phyloP scores from a whole-genome alignment of 2,329 filamentous ascomycete species.

The Coniella lustricola region DNA sequence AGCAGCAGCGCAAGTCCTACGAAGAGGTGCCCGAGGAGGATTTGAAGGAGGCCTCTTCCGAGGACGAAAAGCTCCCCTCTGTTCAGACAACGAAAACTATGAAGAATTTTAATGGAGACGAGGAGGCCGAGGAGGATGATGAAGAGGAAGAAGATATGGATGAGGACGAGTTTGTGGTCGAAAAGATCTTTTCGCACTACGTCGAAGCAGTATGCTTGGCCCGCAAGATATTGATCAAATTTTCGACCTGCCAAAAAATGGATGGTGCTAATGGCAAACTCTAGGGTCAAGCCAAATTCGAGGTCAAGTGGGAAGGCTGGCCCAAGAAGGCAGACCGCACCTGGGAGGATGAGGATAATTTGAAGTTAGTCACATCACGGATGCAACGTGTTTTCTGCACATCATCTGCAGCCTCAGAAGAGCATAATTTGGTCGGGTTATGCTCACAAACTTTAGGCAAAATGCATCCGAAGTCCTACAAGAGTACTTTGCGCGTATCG shows the following conservation, averaged over 20 bases:
- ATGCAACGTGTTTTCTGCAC: background rate
- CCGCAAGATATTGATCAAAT: background rate
- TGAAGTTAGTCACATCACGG: constrained; percentile 38
- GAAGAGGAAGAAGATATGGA: constrained; percentile 24
- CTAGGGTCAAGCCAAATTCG: constrained; percentile 50
- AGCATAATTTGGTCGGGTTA: background rate
- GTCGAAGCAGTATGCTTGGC: constrained; percentile 43
- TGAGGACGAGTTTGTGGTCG: constrained; percentile 54
- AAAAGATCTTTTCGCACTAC: constrained; percentile 63
- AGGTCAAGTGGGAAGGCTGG: constrained; percentile 78
- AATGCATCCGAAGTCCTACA: constrained; percentile 54
- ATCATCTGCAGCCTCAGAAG: background rate
- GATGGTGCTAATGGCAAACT: background rate
- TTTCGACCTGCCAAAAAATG: background rate
- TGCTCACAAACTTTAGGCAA: constrained; percentile 33
- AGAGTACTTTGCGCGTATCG: constrained; percentile 56
- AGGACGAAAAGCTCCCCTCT: constrained; percentile 1
- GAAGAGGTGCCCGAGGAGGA: constrained; percentile 19
- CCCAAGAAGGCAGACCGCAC: constrained; percentile 63
- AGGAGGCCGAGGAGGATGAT: constrained; percentile 20
- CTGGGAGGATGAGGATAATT: constrained; percentile 72
- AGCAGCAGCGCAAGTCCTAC: constrained; percentile 12
- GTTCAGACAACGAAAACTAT: background rate
- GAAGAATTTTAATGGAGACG: constrained; percentile 14
- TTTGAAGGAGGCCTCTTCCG: constrained; percentile 18